Percentiles rank a stretch among this genome's conserved stretches.
Conservation (phyloP, 352 stramenopile genomes). For the Phytophthora macrochlamydospora region DNA sequence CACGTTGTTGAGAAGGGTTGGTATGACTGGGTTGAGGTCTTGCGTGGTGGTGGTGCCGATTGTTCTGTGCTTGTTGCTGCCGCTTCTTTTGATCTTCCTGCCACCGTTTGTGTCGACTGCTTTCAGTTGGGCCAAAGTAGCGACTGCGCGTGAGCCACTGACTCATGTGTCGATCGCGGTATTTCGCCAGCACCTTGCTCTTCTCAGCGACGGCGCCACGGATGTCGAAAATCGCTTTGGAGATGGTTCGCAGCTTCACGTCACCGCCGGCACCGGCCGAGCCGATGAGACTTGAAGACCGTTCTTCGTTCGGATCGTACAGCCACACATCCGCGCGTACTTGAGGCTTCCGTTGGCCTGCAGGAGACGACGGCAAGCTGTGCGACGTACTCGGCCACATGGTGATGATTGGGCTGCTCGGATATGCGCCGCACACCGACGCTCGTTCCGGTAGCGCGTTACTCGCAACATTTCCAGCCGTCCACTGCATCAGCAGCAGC, state of each 20-base stretch:
- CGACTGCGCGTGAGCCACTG: constrained; percentile 70
- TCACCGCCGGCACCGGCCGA: constrained; percentile 31
- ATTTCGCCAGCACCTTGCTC: constrained; percentile 55
- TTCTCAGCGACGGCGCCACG: constrained; percentile 65
- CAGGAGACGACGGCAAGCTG: constrained; percentile 28
- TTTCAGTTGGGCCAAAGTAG: constrained; percentile 82
- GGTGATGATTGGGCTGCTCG: constrained; percentile 22
- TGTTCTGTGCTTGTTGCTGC: constrained; percentile 38
- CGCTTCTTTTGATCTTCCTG: constrained; percentile 69
- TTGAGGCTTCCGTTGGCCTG: constrained; percentile 26
- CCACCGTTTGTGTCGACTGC: constrained; percentile 78
- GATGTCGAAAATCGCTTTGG: constrained; percentile 78
- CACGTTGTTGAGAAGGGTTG: constrained; percentile 25
- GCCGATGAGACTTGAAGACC: constrained; percentile 15
- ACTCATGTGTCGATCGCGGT: constrained; percentile 54
- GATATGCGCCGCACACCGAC: constrained; percentile 37
- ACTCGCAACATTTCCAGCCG: constrained; percentile 7
- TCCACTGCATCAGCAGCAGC: constrained; percentile 31
- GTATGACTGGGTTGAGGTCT: constrained; percentile 7
- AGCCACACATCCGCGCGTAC: constrained; percentile 62
- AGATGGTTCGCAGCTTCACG: constrained; percentile 77
- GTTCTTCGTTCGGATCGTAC: constrained; percentile 66
- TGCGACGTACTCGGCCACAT: constrained; percentile 29
- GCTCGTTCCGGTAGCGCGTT: constrained; percentile 25
- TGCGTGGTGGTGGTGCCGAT: constrained; percentile 29